Conservation (phyloP, 2,329 filamentous ascomycete genomes). For the Alternaria sp. region DNA sequence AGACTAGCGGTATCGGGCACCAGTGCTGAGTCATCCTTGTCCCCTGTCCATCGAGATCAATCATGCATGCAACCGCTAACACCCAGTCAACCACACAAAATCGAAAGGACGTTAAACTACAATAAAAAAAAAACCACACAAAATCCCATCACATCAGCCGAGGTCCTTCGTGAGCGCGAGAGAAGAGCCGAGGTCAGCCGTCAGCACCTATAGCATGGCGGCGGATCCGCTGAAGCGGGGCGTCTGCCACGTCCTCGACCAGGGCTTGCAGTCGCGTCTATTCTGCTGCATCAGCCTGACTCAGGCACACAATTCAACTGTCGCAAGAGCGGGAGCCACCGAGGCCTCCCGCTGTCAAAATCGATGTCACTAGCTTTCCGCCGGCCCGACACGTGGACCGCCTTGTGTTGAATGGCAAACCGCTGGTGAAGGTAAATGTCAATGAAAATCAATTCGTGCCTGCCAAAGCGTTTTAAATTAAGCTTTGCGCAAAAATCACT, state of each 20-base stretch:
- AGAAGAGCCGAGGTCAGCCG: not conserved
- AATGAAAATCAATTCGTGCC: not conserved
- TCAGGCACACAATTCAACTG: not conserved
- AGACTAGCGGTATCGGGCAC: not conserved
- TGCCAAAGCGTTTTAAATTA: not conserved
- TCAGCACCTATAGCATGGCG: not conserved
- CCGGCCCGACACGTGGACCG: not conserved
- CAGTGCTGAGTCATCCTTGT: not conserved
- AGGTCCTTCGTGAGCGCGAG: not conserved
- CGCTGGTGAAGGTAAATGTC: not conserved
- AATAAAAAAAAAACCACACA: too few species aligned
- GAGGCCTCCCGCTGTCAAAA: conserved; percentile 13
- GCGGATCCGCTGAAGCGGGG: not conserved
- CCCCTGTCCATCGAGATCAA: not conserved
- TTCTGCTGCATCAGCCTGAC: not conserved
- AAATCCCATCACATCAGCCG: not conserved
- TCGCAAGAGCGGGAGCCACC: conserved; percentile 7
- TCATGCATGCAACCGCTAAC: not conserved
- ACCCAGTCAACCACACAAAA: too few species aligned
- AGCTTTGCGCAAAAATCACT: not conserved
- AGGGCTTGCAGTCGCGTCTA: conserved; percentile 3
- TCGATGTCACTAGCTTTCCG: not conserved
- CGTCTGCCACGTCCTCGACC: not conserved
- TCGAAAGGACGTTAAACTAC: too few species aligned
- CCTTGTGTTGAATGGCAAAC: not conserved